Conservation (phyloP, 495 filamentous ascomycete species). For the Aspergillus steynii region DNA sequence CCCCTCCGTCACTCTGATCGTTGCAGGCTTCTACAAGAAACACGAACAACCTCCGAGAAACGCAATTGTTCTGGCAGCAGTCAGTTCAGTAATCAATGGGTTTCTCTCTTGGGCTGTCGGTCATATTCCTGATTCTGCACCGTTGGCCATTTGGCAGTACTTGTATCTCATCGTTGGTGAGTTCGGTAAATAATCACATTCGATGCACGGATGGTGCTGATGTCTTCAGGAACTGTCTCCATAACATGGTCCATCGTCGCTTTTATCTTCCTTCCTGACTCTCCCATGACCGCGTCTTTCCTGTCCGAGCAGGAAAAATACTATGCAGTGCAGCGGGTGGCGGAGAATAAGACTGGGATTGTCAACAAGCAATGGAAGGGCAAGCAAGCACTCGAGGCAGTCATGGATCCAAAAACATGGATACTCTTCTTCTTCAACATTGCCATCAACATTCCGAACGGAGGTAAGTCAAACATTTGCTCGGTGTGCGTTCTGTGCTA, state of each 20-base stretch:
- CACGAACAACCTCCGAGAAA: conserved; percentile 25
- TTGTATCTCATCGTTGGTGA: conserved; percentile 36
- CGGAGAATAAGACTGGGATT: conserved; percentile 52
- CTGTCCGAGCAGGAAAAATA: conserved; percentile 40
- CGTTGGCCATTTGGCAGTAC: conserved; percentile 51
- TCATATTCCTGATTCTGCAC: conserved; percentile 43
- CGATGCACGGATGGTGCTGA: background rate
- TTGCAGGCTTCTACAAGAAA: conserved; percentile 35
- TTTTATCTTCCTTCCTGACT: conserved; percentile 38
- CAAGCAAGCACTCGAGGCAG: conserved; percentile 46
- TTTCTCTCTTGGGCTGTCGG: conserved; percentile 55
- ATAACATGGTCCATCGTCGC: conserved; percentile 32
- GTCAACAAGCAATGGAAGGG: conserved; percentile 53
- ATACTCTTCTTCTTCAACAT: conserved; percentile 25
- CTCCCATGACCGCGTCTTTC: conserved; percentile 41
- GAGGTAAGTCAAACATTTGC: conserved; percentile 16
- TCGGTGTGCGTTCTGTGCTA: background rate
- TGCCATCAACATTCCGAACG: conserved; percentile 32
- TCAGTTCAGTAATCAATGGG: conserved; percentile 46
- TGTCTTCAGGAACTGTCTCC: conserved; percentile 26
- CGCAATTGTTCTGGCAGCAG: conserved; percentile 28
- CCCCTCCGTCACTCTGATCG: conserved; percentile 23
- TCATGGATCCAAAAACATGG: conserved; percentile 42
- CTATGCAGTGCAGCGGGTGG: conserved; percentile 49
- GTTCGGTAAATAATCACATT: background rate